Percentiles rank a stretch among this genome's conserved stretches.
Conservation (phyloP, 1,284 basidiomycete genomes). For the Xerocomus subilludens region DNA sequence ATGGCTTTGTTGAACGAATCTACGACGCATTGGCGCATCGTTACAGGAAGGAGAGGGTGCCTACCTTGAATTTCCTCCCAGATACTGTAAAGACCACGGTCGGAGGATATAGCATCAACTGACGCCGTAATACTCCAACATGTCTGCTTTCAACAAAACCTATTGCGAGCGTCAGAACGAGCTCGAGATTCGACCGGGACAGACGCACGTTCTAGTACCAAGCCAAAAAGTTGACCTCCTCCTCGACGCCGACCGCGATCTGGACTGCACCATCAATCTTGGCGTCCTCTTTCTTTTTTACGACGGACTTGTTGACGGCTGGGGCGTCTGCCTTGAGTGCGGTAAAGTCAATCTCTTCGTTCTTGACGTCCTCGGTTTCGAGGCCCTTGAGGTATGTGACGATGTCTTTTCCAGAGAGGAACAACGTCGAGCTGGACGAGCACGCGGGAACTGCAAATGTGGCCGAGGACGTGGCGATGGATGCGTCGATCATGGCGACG, state of each 20-base stretch:
- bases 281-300: constrained; percentile 76
- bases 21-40: constrained; percentile 48
- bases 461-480: constrained; percentile 73
- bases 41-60: constrained; percentile 57
- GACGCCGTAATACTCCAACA: constrained; percentile 99
- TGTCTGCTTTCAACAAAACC: constrained; percentile 98
- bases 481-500: constrained; percentile 79
- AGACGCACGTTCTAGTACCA: constrained; percentile 95
- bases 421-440: constrained; percentile 75
- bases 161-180: constrained; percentile 56
- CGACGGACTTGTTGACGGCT: constrained; percentile 58
- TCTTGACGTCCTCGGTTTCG: constrained; percentile 69
- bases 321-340: constrained; percentile 66
- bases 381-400: constrained; percentile 77
- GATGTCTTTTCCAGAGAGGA: constrained; percentile 83
- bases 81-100: constrained; percentile 96
- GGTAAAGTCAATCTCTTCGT: constrained; percentile 80
- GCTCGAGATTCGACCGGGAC: too few relatives aligned
- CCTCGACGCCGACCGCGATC: constrained; percentile 94
- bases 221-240: constrained; percentile 91
- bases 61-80: constrained; percentile 96
- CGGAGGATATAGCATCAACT: constrained; percentile 99
- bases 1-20: constrained; percentile 95
- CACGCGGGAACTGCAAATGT: constrained; percentile 81
- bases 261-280: constrained; percentile 90